Evolutionary conservation across 495 filamentous ascomycete species (phyloP), one percentile per base, ranked within the genome.

Genomic region (Chaetomium fimeti): DNA sequence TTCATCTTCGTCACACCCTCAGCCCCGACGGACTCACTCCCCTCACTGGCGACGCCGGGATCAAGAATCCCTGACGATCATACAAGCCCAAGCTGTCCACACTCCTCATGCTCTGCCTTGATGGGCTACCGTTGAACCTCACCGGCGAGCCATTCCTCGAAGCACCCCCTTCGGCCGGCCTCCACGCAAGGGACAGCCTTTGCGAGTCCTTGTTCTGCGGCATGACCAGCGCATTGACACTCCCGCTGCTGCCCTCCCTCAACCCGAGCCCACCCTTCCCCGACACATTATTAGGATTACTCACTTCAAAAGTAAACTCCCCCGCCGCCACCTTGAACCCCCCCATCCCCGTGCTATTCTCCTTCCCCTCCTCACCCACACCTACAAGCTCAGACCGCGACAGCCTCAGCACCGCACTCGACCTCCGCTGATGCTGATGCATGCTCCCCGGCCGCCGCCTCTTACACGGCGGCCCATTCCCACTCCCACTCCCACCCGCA

Each of bases 21-120:
- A 57, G 16, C 43, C 47, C 36, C 43, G 61, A 67, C 16, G 66
- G 62, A 61, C 52, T 65, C 15, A 29, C 45, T 20, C 32, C 63
- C 56, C 57, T 52, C 9, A 53, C 57, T 25, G 61, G 64, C 61
- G 61, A 67, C 16, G 24, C 48, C 25, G 52, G 22, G 56, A 71
- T 69, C 58, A 71, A 43, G 16, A 71, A 71, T 0, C 69, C 69
- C 18, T 71, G 60, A 32, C 54, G 45, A 27, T 71, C 69, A 53
- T 71, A 71, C 49, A 69, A 43, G 3, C 66, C 58, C 22, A 67
- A 18, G 40, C 64, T 69, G 20, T 71, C 69, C 16, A 69, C 45
- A 27, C 67, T 69, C 51, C 52, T 59, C 29, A 66, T 22, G 9
- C 52, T 66, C 36, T 5, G 29, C 43, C 29, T 63, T 15, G 55